These are phyloP conservation scores for Aspergillus steynii DNA, from an alignment of 495 filamentous ascomycete genomes.

Conservation along the genomic window DNA sequence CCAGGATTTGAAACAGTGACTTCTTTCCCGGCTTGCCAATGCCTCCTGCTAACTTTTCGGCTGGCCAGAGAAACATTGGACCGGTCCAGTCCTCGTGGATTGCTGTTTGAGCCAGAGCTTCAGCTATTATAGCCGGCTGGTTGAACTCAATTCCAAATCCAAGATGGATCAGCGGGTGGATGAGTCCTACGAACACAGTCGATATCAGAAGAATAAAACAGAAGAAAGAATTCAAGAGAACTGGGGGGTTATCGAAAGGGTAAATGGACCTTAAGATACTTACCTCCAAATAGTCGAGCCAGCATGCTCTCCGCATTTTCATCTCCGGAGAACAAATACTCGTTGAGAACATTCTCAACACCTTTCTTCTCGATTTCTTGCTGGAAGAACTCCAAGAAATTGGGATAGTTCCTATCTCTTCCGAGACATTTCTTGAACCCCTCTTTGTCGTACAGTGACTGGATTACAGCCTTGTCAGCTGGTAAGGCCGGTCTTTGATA, in stretches of 20 bases:
- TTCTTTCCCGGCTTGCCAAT: constrained; percentile 39
- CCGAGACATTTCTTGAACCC: constrained; percentile 55
- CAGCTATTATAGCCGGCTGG: constrained; percentile 80
- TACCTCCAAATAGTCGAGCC: constrained; percentile 56
- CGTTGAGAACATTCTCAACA: constrained; percentile 55
- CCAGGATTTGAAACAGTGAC: constrained; percentile 57
- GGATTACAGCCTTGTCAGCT: constrained; percentile 42
- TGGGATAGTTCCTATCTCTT: constrained; percentile 56
- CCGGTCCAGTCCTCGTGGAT: constrained; percentile 57
- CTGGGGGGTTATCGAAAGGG: no score
- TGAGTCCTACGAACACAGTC: constrained; percentile 48
- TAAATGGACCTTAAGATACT: constrained; percentile 11
- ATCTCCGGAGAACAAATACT: constrained; percentile 67
- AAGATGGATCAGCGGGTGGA: constrained; percentile 83
- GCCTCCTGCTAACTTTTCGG: constrained; percentile 51
- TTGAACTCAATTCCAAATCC: constrained; percentile 80
- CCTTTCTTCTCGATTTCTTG: constrained; percentile 64
- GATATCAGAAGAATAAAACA: neutral
- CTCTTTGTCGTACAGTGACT: constrained; percentile 52
- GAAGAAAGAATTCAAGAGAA: no score
- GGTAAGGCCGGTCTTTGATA: constrained; percentile 59
- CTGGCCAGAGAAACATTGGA: constrained; percentile 46
- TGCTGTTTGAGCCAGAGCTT: constrained; percentile 74
- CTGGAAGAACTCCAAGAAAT: constrained; percentile 73
- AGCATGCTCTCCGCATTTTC: constrained; percentile 63